Percentiles rank a stretch among this genome's conserved stretches.
phyloP scores from a whole-genome alignment of 2,329 filamentous ascomycete species.

The Zymoseptoria ardabiliae region DNA sequence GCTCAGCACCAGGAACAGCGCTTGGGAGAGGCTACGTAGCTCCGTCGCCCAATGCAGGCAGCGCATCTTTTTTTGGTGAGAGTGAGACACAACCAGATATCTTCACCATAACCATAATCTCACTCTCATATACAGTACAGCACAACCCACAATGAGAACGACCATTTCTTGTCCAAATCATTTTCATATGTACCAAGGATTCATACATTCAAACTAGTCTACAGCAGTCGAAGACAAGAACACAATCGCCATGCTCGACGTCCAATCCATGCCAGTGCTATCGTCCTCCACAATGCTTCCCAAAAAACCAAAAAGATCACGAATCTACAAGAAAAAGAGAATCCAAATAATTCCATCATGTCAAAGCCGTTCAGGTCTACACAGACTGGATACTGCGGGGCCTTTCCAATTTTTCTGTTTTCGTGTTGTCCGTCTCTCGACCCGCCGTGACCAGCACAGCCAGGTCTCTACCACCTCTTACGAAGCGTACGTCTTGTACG shows the following conservation, averaged over 20 bases:
- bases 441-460: neutral
- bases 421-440: neutral
- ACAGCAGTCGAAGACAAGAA: neutral
- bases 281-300: neutral
- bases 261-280: neutral
- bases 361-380: neutral
- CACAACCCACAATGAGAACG: too few species aligned
- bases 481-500: conserved; percentile 22
- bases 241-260: neutral
- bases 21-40: neutral
- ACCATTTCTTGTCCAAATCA: neutral
- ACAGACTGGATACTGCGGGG: neutral
- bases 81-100: neutral
- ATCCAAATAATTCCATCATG: neutral
- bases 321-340: neutral
- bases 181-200: neutral
- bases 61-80: neutral
- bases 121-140: neutral
- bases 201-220: neutral
- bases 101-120: too few species aligned
- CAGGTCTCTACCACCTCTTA: neutral
- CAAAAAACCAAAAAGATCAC: neutral
- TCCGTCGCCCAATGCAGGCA: neutral
- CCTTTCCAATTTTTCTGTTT: neutral
- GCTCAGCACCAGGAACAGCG: too few species aligned